A percentile compares a stretch with the other conserved stretches of the same genome.
These are phyloP conservation scores for Apiospora hydei DNA, from an alignment of 2,329 filamentous ascomycete genomes.

Conservation along the genomic window DNA sequence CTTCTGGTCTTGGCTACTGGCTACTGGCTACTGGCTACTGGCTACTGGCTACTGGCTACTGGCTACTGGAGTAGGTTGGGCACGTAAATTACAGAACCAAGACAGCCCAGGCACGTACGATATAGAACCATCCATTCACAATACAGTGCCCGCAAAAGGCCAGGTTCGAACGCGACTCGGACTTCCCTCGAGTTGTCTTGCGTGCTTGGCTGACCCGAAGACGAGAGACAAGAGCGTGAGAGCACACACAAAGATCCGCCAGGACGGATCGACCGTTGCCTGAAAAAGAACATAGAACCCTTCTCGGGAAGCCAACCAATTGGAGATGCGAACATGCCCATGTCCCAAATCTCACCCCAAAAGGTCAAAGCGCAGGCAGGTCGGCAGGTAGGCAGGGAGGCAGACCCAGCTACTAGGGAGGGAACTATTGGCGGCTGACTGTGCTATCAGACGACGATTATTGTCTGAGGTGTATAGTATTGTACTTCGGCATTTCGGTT, in stretches of 20 bases:
- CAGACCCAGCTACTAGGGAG: neutral
- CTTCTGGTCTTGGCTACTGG: neutral
- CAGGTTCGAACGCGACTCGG: neutral
- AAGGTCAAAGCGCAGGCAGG: neutral
- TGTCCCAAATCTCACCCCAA: constrained; percentile 9
- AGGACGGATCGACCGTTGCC: constrained; percentile 16
- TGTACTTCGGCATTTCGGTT: neutral
- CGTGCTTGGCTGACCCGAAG: constrained; percentile 9
- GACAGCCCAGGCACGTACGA: neutral
- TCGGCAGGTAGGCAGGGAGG: neutral
- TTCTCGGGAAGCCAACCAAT: neutral
- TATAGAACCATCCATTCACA: neutral
- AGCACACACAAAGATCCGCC: constrained; percentile 1
- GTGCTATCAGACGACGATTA: constrained; percentile 13
- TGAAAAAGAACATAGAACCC: neutral
- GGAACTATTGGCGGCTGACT: constrained; percentile 11
- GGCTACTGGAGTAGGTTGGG: neutral
- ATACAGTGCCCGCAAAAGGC: neutral
- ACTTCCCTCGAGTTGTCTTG: neutral
- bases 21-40: neutral
- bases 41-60: neutral
- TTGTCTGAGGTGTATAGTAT: neutral
- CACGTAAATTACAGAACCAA: neutral
- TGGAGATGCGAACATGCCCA: neutral
- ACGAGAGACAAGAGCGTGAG: neutral